Base-by-base conservation (phyloP, 73 alveolate species). In the Durusdinium trenchii region DNA sequence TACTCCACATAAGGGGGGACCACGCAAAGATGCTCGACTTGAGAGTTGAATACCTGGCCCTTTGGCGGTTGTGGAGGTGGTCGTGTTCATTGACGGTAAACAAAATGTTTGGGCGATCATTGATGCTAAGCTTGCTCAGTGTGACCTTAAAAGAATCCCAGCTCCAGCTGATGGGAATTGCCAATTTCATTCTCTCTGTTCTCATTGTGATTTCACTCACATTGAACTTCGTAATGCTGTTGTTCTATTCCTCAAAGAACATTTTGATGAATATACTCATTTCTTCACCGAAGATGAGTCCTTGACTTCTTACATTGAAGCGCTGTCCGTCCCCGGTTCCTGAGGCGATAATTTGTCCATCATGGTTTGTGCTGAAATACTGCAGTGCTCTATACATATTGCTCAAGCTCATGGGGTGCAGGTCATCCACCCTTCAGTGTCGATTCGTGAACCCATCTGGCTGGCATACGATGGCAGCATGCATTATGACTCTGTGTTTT, bases 401-500 rank as follows among this genome's bases (percentile, higher is more conserved):
- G 86, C 86, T 16, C 86, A 76, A 16, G 1, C 60, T 4, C 86
- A 76, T 43, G 86, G 86, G 40, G 86, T 76, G 42, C 86, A 76
- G 16, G 60, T 76, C 0, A 6, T 76, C 38, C 42, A 1, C 28
- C 86, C 86, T 0, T 40, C 86, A 0, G 42, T 1, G n/a, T 9
- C 4, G 42, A 40, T 14, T 42, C 18, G 1, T n/a, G 42, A 1
- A 1, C 86, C 86, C 18, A 43, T 76, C 20, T 40, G 60, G 86
- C 60, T 43, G 7, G 86, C 86, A 5, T 40, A 76, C 28, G 28
- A 76, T 14, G 86, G 86, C 28, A 0, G 60, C 6, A 43, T 40
- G 1, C 86, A 76, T 76, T 76, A 76, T 76, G 86, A 76, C 12
- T 23, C 83, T 71, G 83, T 71, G 2, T 1, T 36, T 71, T 47